phyloP scores from a whole-genome alignment of 2,329 filamentous ascomycete genomes.

The Pyrenophora teres region DNA sequence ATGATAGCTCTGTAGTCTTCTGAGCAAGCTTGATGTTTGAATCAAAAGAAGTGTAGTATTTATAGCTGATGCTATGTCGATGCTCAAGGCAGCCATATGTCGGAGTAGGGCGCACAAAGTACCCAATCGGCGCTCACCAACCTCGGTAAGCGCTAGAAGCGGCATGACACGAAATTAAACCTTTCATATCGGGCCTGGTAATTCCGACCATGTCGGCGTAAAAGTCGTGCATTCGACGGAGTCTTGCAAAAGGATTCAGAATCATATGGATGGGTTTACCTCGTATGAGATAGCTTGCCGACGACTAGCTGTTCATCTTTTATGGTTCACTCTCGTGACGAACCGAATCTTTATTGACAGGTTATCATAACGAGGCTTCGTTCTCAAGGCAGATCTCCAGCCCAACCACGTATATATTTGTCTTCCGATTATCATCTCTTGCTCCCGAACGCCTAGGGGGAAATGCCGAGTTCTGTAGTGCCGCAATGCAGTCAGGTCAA shows the following conservation, averaged over 20 bases:
- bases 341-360: no score
- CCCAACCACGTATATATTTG: no score
- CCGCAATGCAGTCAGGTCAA: no score
- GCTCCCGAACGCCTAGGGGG: no score
- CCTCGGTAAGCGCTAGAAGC: constrained; percentile 6
- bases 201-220: constrained; percentile 5
- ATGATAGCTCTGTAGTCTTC: constrained; percentile 12
- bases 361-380: no score
- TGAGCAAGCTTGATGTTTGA: neutral
- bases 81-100: neutral
- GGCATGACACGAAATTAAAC: neutral
- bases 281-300: neutral
- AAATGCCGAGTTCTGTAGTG: no score
- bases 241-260: neutral
- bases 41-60: neutral
- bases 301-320: no score
- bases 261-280: neutral
- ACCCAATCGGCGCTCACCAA: constrained; percentile 13
- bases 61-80: neutral
- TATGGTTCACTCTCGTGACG: no score
- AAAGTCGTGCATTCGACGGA: neutral
- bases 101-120: constrained; percentile 1
- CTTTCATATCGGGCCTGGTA: neutral
- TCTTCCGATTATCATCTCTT: no score
- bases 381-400: no score